These are phyloP conservation scores for Leptosphaerulina australis DNA, from an alignment of 2,329 filamentous ascomycete genomes.

Conservation along the genomic window DNA sequence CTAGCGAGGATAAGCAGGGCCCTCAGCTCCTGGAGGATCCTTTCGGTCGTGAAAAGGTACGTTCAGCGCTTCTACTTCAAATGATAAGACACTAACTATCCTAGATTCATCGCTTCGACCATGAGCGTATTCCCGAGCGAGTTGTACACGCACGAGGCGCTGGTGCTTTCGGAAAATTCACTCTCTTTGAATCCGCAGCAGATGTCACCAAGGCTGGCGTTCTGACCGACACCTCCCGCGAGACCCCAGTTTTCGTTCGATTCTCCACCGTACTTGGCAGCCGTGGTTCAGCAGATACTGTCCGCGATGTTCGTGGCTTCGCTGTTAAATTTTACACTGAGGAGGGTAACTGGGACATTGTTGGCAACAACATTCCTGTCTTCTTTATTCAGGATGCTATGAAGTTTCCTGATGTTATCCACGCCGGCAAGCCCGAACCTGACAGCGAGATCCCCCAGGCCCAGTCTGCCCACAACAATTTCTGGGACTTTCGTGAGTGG, in stretches of 20 bases:
- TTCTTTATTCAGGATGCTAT: conserved; percentile 79
- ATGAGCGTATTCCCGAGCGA: conserved; percentile 71
- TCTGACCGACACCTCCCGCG: conserved; percentile 70
- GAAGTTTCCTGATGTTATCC: conserved; percentile 73
- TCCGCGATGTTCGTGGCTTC: conserved; percentile 82
- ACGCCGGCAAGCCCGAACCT: conserved; percentile 70
- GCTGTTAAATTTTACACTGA: conserved; percentile 78
- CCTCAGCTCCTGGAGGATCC: conserved; percentile 74
- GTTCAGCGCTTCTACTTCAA: conserved; percentile 1
- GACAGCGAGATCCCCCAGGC: conserved; percentile 74
- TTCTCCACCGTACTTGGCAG: conserved; percentile 81
- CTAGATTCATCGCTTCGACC: conserved; percentile 76
- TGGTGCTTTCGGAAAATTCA: conserved; percentile 71
- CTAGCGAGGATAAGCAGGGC: conserved; percentile 66
- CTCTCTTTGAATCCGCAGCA: conserved; percentile 65
- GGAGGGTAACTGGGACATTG: conserved; percentile 78
- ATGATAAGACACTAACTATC: conserved; percentile 13
- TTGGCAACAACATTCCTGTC: conserved; percentile 76
- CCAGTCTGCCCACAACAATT: conserved; percentile 74
- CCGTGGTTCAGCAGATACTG: conserved; percentile 77
- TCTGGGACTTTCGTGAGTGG: conserved; percentile 82
- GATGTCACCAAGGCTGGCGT: conserved; percentile 69
- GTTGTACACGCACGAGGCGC: conserved; percentile 71
- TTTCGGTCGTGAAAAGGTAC: conserved; percentile 74
- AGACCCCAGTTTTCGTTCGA: conserved; percentile 71